These are phyloP conservation scores for Kodamaea kaohsiungensis DNA, from an alignment of 805 yeast genomes.

Conservation along the genomic window DNA sequence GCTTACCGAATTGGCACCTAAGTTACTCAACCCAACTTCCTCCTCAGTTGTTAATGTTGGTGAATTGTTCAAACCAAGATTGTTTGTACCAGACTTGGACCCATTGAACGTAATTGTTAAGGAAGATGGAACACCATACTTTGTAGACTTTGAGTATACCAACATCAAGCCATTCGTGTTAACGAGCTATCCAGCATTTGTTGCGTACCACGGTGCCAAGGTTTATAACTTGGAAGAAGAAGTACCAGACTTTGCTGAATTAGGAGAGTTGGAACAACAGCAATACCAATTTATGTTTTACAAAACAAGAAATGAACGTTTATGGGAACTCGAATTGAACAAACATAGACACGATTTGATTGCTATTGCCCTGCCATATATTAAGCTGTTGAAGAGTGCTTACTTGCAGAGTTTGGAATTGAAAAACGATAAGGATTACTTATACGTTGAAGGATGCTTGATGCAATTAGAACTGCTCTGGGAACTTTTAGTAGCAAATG, in stretches of 20 bases:
- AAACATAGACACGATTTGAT: constrained; percentile 64
- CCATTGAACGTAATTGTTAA: constrained; percentile 77
- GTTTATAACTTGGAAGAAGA: constrained; percentile 75
- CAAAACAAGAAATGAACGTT: constrained; percentile 86
- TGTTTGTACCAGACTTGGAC: constrained; percentile 81
- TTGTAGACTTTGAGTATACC: constrained; percentile 83
- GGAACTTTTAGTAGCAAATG: constrained; percentile 62
- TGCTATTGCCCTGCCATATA: constrained; percentile 80
- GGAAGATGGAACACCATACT: constrained; percentile 40
- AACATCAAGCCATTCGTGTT: constrained; percentile 79
- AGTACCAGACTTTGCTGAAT: constrained; percentile 63
- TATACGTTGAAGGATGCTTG: constrained; percentile 66
- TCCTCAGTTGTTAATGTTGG: constrained; percentile 60
- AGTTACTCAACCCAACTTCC: constrained; percentile 56
- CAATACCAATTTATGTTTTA: constrained; percentile 85
- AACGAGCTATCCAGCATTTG: constrained; percentile 77
- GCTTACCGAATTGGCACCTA: constrained; percentile 55
- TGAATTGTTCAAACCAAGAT: constrained; percentile 68
- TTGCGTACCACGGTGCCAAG: constrained; percentile 86
- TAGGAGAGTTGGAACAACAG: constrained; percentile 72
- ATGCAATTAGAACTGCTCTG: constrained; percentile 68
- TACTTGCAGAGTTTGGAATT: constrained; percentile 61
- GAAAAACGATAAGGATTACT: constrained; percentile 57
- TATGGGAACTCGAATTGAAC: constrained; percentile 81
- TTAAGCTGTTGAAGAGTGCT: constrained; percentile 69